Evolutionary conservation across 2,329 filamentous ascomycete genomes (phyloP).

Genomic region (Penicillium digitatum): DNA sequence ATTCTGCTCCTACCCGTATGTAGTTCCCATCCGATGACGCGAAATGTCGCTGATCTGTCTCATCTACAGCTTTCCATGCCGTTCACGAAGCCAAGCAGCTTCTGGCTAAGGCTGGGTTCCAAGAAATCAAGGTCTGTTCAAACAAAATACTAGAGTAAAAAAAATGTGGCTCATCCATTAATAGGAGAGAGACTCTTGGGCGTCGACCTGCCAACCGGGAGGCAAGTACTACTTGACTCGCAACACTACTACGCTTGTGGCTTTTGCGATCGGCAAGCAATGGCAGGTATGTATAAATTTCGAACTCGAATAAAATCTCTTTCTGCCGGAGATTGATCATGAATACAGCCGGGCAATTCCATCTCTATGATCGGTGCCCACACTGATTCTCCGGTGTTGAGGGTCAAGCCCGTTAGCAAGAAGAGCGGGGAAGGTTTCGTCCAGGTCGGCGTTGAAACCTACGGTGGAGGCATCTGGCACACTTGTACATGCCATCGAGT

Average conservation of each 20-base stretch:
- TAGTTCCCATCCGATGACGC: not conserved
- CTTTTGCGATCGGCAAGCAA: conserved; percentile 83
- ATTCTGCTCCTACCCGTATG: conserved; percentile 88
- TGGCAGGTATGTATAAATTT: conserved; percentile 58
- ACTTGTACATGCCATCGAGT: conserved; percentile 55
- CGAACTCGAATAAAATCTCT: not conserved
- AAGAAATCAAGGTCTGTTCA: conserved; percentile 64
- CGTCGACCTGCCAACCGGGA: conserved; percentile 70
- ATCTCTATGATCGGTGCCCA: conserved; percentile 92
- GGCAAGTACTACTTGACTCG: conserved; percentile 96
- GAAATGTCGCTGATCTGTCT: conserved; percentile 8
- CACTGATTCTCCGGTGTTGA: conserved; percentile 88
- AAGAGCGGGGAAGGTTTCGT: conserved; percentile 81
- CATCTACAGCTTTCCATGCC: conserved; percentile 77
- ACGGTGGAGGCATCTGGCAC: conserved; percentile 95
- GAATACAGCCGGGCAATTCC: conserved; percentile 68
- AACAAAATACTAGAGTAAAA: not conserved
- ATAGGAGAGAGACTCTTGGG: conserved; percentile 83
- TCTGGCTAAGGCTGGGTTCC: conserved; percentile 79
- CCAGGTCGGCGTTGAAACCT: conserved; percentile 93
- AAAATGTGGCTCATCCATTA: not conserved
- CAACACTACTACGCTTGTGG: conserved; percentile 86
- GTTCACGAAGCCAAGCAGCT: conserved; percentile 73
- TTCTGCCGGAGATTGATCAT: not conserved
- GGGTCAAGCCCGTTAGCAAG: conserved; percentile 91